Evolutionary conservation across 106 monocot genomes (phyloP).

Genomic region (Agapanthus africanus): DNA sequence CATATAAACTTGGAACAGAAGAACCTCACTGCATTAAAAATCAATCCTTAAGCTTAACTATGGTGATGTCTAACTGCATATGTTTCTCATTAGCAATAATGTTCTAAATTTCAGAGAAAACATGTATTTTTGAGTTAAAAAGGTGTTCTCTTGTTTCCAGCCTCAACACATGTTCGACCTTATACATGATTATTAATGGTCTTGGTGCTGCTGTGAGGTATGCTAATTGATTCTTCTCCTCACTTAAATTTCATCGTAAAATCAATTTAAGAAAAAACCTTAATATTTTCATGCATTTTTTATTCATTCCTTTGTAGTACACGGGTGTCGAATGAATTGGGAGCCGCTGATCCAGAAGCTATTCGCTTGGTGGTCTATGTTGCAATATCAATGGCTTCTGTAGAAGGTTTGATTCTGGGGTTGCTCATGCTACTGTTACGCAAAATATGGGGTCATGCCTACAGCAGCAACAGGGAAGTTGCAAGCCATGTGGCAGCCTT

Average conservation of each 20-base stretch:
- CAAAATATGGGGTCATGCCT: slow-evolving; percentile 36
- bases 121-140: not conserved
- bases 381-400: slow-evolving; percentile 16
- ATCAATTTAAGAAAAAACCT: too few species aligned
- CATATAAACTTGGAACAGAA: too few species aligned
- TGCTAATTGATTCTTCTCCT: not conserved
- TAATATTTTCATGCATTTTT: not conserved
- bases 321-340: slow-evolving; percentile 72
- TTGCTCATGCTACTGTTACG: slow-evolving; percentile 22
- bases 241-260: slow-evolving; percentile 6
- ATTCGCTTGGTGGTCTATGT: slow-evolving; percentile 40
- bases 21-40: not conserved
- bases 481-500: slow-evolving; percentile 40
- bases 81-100: not conserved
- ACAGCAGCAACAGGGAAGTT: slow-evolving; percentile 57
- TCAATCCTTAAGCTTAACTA: not conserved
- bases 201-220: slow-evolving; percentile 39
- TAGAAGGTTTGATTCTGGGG: slow-evolving; percentile 36
- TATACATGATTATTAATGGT: slow-evolving; percentile 38
- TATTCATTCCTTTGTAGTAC: slow-evolving; percentile 22
- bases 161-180: slow-evolving; percentile 26
- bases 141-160: slow-evolving; percentile 11
- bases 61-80: not conserved
- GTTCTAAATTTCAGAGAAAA: not conserved
- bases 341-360: slow-evolving; percentile 39